Evolutionary conservation across 129 eudicot species (phyloP), one percentile per base, ranked within the genome.

Genomic region (Flaveria trinervia): DNA sequence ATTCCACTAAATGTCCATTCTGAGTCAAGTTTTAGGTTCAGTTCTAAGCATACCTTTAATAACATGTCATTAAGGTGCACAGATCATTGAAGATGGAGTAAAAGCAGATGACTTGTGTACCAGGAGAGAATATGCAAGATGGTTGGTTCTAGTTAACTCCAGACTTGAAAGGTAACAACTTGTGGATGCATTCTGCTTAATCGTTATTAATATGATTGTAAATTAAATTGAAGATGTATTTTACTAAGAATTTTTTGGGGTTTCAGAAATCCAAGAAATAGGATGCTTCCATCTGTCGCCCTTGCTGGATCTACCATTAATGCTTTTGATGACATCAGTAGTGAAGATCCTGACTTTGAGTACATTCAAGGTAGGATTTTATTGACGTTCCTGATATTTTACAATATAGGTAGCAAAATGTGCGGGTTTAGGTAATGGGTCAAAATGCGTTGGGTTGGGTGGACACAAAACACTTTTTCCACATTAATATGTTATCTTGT

Each of bases 51-150:
- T 78, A 48, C 7, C 65, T 83, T 68, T 84, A 43, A 55, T 80
- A 73, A 54, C 62, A 30, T 79, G 39, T 72, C 71, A 68, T 84
- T 89, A 93, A 88, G 91, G 86, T 84, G 73, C 83, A 82, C 97
- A 94, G 98, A 91, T 94, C 44, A 79, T 91, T 80, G 96, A 94
- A 66, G 97, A 94, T 23, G 86, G 84, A 75, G 89, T 86, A 23
- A 83, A 77, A 76, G 90, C 93, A 20, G 89, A 87, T 75, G 90
- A 89, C 50, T 83, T 94, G 61, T 94, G 99, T 80, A 84, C 91
- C 11, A 85, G 97, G 79, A 85, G 99, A 85, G 96, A 94, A 83
- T 94, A 91, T 59, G 94, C 97, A 79, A 83, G 99, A 81, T 94
- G 97, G 99, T 74, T 94, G 77, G 82, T 89, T 44, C 82, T 81